phyloP scores from a whole-genome alignment of 1,139 yeast genomes.

The Spathaspora sp. region DNA sequence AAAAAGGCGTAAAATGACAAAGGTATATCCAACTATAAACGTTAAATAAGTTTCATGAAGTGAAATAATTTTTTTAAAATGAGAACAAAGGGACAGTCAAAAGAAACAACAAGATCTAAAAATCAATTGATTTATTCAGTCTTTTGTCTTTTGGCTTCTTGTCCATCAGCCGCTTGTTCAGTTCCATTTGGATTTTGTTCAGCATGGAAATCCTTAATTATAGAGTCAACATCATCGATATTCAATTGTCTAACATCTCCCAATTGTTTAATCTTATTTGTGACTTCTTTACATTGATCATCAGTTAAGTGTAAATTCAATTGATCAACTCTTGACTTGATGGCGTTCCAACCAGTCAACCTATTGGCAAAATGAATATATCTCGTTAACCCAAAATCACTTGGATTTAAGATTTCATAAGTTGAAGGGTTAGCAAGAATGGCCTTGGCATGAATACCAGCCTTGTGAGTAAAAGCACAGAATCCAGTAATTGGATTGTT shows the following conservation, averaged over 20 bases:
- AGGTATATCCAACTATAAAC: neutral
- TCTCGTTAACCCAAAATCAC: slow-evolving; percentile 92
- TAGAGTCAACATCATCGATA: slow-evolving; percentile 96
- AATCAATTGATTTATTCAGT: slow-evolving; percentile 2
- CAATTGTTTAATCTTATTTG: slow-evolving; percentile 85
- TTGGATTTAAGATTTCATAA: slow-evolving; percentile 91
- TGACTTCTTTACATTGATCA: slow-evolving; percentile 92
- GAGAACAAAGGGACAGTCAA: neutral
- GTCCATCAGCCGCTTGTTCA: slow-evolving; percentile 26
- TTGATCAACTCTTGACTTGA: slow-evolving; percentile 97
- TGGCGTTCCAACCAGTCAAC: slow-evolving; percentile 98
- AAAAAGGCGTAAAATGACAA: neutral
- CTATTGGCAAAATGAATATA: slow-evolving; percentile 97
- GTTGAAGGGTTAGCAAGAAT: slow-evolving; percentile 98
- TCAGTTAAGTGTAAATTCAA: slow-evolving; percentile 87
- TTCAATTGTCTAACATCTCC: slow-evolving; percentile 95
- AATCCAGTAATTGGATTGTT: slow-evolving; percentile 98
- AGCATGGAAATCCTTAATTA: slow-evolving; percentile 90
- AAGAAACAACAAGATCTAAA: neutral
- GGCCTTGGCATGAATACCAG: slow-evolving; percentile 99
- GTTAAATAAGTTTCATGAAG: neutral
- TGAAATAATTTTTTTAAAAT: neutral
- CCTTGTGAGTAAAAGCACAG: slow-evolving; percentile 99
- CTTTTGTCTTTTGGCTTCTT: slow-evolving; percentile 38
- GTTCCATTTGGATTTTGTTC: slow-evolving; percentile 39